phyloP scores from a whole-genome alignment of 2,329 filamentous ascomycete species.

The Pseudopithomyces chartarum region DNA sequence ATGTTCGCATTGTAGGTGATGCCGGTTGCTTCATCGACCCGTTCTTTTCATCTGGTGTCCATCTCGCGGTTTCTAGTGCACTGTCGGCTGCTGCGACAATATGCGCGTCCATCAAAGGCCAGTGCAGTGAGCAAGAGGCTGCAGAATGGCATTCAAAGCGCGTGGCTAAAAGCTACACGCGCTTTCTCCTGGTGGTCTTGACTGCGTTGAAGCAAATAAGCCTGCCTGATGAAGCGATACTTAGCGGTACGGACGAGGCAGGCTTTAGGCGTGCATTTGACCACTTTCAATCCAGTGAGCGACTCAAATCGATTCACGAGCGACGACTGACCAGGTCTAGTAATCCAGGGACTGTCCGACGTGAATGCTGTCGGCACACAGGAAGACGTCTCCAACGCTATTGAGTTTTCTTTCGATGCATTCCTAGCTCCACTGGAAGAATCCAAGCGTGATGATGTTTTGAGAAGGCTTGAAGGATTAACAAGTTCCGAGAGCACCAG shows the following conservation, averaged over 20 bases:
- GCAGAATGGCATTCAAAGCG: slow-evolving; percentile 52
- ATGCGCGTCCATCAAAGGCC: slow-evolving; percentile 44
- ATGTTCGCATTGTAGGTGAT: slow-evolving; percentile 52
- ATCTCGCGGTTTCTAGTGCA: slow-evolving; percentile 50
- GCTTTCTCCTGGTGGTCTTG: slow-evolving; percentile 52
- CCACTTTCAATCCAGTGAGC: slow-evolving; percentile 46
- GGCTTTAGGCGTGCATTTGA: slow-evolving; percentile 52
- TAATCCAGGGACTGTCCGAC: slow-evolving; percentile 4
- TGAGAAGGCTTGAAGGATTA: neutral
- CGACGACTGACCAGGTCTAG: slow-evolving; percentile 16
- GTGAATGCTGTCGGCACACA: neutral
- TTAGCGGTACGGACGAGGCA: slow-evolving; percentile 50
- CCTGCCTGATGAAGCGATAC: slow-evolving; percentile 44
- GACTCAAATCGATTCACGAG: too few relatives aligned
- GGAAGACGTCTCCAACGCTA: neutral
- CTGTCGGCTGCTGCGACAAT: slow-evolving; percentile 55
- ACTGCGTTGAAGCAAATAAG: slow-evolving; percentile 50
- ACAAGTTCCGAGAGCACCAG: neutral
- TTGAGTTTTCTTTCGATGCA: neutral
- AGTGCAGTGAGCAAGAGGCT: slow-evolving; percentile 42
- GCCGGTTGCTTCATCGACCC: slow-evolving; percentile 58
- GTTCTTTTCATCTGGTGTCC: slow-evolving; percentile 55
- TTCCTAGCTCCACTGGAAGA: neutral
- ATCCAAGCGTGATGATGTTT: neutral
- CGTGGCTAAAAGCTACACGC: slow-evolving; percentile 51